These are phyloP conservation scores for Rosellinia necatrix DNA, from an alignment of 2,329 filamentous ascomycete genomes.

Conservation along the genomic window DNA sequence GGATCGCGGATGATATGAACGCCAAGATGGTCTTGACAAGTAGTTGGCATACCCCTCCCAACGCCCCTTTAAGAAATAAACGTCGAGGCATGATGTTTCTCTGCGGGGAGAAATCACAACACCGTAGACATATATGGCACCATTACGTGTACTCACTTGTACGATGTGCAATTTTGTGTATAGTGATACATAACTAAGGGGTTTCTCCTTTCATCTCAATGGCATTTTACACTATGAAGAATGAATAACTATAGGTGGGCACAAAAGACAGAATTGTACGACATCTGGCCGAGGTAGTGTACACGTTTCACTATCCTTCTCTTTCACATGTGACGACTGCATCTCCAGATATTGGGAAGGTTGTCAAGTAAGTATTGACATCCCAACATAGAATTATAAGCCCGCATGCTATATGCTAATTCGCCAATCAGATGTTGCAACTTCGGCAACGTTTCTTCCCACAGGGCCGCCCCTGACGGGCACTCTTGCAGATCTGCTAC, in stretches of 20 bases:
- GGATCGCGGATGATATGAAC: neutral
- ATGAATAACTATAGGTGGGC: neutral
- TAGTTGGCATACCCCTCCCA: neutral
- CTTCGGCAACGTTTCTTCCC: neutral
- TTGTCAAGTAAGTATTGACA: neutral
- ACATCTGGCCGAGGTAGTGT: neutral
- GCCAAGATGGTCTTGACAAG: neutral
- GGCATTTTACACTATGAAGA: neutral
- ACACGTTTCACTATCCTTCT: neutral
- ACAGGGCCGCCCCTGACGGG: neutral
- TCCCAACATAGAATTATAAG: neutral
- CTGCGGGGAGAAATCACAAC: neutral
- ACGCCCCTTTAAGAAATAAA: neutral
- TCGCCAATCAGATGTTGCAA: neutral
- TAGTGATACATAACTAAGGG: neutral
- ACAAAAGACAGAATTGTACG: neutral
- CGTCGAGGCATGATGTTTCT: neutral
- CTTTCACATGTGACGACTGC: conserved; percentile 2
- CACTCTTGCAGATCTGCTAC: conserved; percentile 1
- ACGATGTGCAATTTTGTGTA: too few relatives aligned
- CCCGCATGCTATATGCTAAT: neutral
- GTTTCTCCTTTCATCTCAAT: neutral
- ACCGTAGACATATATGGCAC: too few relatives aligned
- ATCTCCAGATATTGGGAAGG: neutral
- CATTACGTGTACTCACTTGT: too few relatives aligned